Evolutionary conservation across 2,329 filamentous ascomycete species (phyloP), one percentile per base, ranked within the genome.

Genomic region (Diplodia intermedia): DNA sequence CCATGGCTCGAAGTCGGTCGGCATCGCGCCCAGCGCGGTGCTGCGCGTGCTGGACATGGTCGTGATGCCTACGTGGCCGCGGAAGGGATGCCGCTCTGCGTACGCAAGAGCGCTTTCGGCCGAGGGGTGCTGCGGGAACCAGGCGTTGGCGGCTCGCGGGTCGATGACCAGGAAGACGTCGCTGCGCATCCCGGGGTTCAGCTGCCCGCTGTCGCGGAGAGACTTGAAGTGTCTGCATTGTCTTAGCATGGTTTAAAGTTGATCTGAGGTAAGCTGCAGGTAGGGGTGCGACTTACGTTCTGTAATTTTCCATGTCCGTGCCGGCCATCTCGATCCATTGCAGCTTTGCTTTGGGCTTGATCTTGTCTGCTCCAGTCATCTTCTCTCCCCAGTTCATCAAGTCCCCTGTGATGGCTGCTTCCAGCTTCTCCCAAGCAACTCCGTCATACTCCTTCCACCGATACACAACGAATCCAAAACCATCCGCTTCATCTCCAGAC

Each of bases 31-130:
- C 3, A 65, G 33, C 31, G 61, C 61, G 12, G 12, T 52, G 36
- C 61, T 65, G 33, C 18, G n/a, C 20, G 61, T 65, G 61, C 61
- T 65, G 49, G 61, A 40, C 47, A 65, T 52, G 47, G 36, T 65
- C 23, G 36, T 26, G n/a, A 40, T 53, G 31, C 61, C 61, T 1
- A 29, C 12, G 49, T 65, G 47, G 4, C 61, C 61, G 2, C 23
- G 12, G 18, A 49, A 20, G 12, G n/a, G 47, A 29, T 65, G 61
- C 1, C 47, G 29, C 49, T 65, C 61, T 18, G 47, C 61, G 8
- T 43, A 65, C 11, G 36, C 61, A 5, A 12, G 31, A 12, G 47
- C 33, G 15, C 26, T 49, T 14, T 23, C 4, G 1, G n/a, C 29
- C 1, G 47, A 23, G 4, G 36, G 31, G 31, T 65, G 29, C 20